Base-by-base conservation (phyloP, 805 yeast genomes). In the Diddensiella santjacobensis region DNA sequence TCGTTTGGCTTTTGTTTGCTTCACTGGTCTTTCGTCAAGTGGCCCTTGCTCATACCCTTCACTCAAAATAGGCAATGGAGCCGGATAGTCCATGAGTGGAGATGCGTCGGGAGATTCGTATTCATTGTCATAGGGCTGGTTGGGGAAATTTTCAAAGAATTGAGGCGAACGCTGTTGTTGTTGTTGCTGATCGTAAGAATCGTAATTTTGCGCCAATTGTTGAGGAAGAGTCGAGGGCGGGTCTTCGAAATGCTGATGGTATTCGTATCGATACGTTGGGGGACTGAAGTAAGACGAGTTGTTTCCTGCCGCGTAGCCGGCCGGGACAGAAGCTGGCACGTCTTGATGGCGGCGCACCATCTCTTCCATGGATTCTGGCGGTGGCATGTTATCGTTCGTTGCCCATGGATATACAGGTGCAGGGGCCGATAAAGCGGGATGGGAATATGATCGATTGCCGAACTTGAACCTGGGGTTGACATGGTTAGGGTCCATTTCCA, bases 1-100 rank as follows among this genome's bases (percentile, higher is more conserved):
- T 2, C 51, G 36, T 29, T 45, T 49, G 41, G 40, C 45, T n/a
- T 8, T 8, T 13, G 13, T 26, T 26, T 26, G 31, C 31, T 26
- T 26, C 13, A 26, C 31, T 8, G 31, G 31, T 13, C 13, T 26
- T 8, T 26, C 13, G 13, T 8, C 31, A 8, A 26, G 13, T 8
- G 31, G 31, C 8, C 31, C 13, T 13, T 26, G 31, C 31, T 26
- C 31, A 26, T 26, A 26, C 8, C 13, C 31, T 13, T 26, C 31
- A 26, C 13, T 26, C 31, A 26, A 8, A 26, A 26, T 26, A 13
- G 31, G 31, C 31, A 26, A 26, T 8, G 31, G 31, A 8, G 31
- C 31, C 11, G 31, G 31, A 26, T 26, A 26, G 31, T 26, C 31
- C 31, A 26, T 26, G 11, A 26, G 13, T 8, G 31, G 31, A 26